Evolutionary conservation across 2,329 filamentous ascomycete species (phyloP).

Genomic region (Leptographium wingfieldii): DNA sequence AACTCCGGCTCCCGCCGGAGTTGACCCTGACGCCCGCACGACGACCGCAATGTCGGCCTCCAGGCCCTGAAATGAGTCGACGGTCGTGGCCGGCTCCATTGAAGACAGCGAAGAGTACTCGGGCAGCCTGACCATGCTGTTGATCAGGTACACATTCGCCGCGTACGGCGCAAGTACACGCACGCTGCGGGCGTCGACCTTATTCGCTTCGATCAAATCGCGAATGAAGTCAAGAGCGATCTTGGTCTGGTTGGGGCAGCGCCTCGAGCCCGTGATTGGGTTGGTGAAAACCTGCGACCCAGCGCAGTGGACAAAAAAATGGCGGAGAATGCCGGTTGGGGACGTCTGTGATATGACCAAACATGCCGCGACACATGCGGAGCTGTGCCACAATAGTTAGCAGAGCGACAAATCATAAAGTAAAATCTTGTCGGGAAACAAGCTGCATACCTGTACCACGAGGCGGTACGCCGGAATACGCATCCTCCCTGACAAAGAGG

Average conservation of each 20-base stretch:
- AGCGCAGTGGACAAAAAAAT: constrained; percentile 17
- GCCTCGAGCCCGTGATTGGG: not conserved
- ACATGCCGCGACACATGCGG: not conserved
- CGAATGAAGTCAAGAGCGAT: constrained; percentile 22
- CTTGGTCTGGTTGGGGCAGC: not conserved
- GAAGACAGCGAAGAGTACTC: constrained; percentile 5
- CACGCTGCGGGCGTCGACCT: constrained; percentile 28
- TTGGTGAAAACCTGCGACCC: not conserved
- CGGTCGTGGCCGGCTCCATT: constrained; percentile 8
- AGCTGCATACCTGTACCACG: not conserved
- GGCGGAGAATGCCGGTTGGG: constrained; percentile 13
- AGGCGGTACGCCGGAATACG: not conserved
- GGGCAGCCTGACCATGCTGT: not conserved
- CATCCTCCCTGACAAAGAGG: too few species aligned
- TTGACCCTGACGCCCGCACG: not conserved
- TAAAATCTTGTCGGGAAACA: not conserved
- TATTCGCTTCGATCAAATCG: constrained; percentile 16
- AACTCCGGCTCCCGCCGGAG: too few species aligned
- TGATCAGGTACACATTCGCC: constrained; percentile 10
- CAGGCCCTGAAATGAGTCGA: constrained; percentile 15
- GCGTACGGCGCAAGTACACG: constrained; percentile 35
- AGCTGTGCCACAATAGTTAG: not conserved
- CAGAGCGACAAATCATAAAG: not conserved
- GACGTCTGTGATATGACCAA: not conserved
- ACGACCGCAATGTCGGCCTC: constrained; percentile 13